These are phyloP conservation scores for Leccinum fibrillosum DNA, from an alignment of 768 basidiomycete genomes.

Conservation along the genomic window DNA sequence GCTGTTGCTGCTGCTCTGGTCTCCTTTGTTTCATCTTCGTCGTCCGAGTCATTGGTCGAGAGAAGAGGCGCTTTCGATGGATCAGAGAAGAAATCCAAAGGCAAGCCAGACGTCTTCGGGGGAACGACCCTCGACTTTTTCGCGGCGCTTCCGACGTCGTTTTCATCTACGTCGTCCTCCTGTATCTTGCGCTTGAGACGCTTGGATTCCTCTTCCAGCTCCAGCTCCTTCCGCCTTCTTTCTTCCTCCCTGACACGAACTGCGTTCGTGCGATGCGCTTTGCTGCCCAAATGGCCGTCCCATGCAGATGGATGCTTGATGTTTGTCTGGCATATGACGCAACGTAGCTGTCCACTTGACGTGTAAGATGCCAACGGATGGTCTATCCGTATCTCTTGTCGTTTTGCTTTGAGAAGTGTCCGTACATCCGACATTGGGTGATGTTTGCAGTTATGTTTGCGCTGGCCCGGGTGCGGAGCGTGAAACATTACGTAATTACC, in stretches of 20 bases:
- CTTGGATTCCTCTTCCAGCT: slow-evolving; percentile 34
- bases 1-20: neutral
- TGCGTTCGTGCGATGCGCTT: slow-evolving; percentile 68
- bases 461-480: neutral
- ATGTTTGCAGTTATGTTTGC: neutral
- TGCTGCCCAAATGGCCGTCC: slow-evolving; percentile 84
- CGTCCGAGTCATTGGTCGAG: slow-evolving; percentile 36
- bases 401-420: slow-evolving; percentile 78
- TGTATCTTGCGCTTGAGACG: slow-evolving; percentile 33
- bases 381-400: slow-evolving; percentile 66
- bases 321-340: slow-evolving; percentile 54
- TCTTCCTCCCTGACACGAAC: slow-evolving; percentile 58
- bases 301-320: slow-evolving; percentile 82
- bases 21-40: slow-evolving; percentile 35
- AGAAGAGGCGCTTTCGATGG: slow-evolving; percentile 48
- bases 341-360: slow-evolving; percentile 63
- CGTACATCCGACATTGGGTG: slow-evolving; percentile 72
- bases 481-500: neutral
- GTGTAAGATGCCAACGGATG: slow-evolving; percentile 76
- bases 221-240: slow-evolving; percentile 36
- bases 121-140: slow-evolving; percentile 31
- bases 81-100: slow-evolving; percentile 81
- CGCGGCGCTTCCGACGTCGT: slow-evolving; percentile 19
- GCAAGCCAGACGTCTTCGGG: slow-evolving; percentile 37
- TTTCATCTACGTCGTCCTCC: slow-evolving; percentile 23